Evolutionary conservation across 2,329 filamentous ascomycete species (phyloP).

Genomic region (Calonectria multiphialidica): DNA sequence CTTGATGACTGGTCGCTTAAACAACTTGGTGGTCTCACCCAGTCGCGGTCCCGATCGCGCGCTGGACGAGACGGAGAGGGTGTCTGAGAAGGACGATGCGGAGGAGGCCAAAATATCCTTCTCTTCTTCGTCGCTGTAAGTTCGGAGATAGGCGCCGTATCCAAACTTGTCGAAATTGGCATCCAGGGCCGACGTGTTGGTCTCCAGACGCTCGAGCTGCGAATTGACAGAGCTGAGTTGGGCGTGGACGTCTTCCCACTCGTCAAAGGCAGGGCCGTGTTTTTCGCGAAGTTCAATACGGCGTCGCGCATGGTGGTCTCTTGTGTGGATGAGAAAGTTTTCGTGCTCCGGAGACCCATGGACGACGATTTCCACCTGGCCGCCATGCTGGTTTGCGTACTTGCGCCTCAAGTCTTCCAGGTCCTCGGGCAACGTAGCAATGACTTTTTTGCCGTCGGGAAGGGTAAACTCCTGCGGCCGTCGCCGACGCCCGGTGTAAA

Average conservation of each 20-base stretch:
- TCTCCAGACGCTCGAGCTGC: constrained; percentile 66
- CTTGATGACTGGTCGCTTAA: constrained; percentile 69
- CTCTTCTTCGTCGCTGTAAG: constrained; percentile 51
- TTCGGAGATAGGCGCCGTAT: constrained; percentile 69
- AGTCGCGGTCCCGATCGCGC: constrained; percentile 40
- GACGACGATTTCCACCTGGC: constrained; percentile 68
- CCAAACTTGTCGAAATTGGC: constrained; percentile 75
- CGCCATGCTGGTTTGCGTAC: constrained; percentile 48
- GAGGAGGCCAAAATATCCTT: constrained; percentile 27
- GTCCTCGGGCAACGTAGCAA: constrained; percentile 70
- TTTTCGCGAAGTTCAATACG: constrained; percentile 60
- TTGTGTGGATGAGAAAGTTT: constrained; percentile 61
- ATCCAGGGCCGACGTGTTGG: constrained; percentile 67
- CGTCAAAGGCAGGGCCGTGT: constrained; percentile 64
- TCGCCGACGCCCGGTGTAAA: constrained; percentile 42
- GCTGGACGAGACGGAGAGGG: constrained; percentile 40
- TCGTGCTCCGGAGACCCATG: constrained; percentile 64
- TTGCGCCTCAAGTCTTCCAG: constrained; percentile 59
- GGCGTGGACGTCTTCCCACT: constrained; percentile 67
- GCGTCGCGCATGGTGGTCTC: constrained; percentile 64
- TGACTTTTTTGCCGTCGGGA: constrained; percentile 67
- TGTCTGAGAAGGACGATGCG: constrained; percentile 36
- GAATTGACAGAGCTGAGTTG: constrained; percentile 64
- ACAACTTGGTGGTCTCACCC: constrained; percentile 64
- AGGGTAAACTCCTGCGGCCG: constrained; percentile 65